Percentiles rank a stretch among this genome's conserved stretches.
Evolutionary conservation across 2,329 filamentous ascomycete species (phyloP).

Genomic region (Neocatenulostroma microsporum): DNA sequence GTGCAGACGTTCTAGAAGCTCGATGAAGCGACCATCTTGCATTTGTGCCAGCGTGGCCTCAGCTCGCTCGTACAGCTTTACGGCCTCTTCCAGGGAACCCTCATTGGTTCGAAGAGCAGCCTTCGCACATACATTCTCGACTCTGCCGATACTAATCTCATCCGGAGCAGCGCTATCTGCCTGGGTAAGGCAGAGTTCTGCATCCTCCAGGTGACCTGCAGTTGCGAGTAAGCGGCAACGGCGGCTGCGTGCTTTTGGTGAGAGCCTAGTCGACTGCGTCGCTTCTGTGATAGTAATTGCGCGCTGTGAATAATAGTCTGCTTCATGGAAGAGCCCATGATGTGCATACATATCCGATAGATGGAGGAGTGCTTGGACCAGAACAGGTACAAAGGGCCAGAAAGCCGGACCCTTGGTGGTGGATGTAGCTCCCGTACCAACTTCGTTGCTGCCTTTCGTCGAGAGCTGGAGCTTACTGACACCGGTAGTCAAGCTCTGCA

Average conservation of each 20-base stretch:
- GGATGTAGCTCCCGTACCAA: constrained; percentile 22
- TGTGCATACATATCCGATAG: constrained; percentile 73
- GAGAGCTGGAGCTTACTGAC: constrained; percentile 28
- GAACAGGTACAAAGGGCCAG: constrained; percentile 68
- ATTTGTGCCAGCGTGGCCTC: neutral
- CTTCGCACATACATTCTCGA: constrained; percentile 17
- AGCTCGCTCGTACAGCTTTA: constrained; percentile 3
- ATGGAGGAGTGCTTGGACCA: constrained; percentile 64
- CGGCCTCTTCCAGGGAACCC: constrained; percentile 16
- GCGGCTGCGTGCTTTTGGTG: constrained; percentile 15
- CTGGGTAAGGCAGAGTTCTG: constrained; percentile 22
- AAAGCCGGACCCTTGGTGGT: constrained; percentile 57
- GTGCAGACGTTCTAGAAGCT: too few relatives aligned
- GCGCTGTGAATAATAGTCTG: constrained; percentile 78
- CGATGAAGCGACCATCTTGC: too few relatives aligned
- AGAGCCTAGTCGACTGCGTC: constrained; percentile 11
- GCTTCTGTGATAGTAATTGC: constrained; percentile 64
- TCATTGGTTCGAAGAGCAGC: constrained; percentile 15
- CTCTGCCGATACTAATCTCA: constrained; percentile 2
- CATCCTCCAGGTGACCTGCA: constrained; percentile 22
- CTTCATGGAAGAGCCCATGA: constrained; percentile 80
- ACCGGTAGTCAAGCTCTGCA: constrained; percentile 16
- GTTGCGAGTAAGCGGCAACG: constrained; percentile 17
- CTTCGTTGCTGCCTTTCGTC: constrained; percentile 34
- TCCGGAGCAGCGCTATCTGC: neutral